Evolutionary conservation across 2,329 filamentous ascomycete genomes (phyloP), one percentile per base, ranked within the genome.

Genomic region (Aspergillus awamori): DNA sequence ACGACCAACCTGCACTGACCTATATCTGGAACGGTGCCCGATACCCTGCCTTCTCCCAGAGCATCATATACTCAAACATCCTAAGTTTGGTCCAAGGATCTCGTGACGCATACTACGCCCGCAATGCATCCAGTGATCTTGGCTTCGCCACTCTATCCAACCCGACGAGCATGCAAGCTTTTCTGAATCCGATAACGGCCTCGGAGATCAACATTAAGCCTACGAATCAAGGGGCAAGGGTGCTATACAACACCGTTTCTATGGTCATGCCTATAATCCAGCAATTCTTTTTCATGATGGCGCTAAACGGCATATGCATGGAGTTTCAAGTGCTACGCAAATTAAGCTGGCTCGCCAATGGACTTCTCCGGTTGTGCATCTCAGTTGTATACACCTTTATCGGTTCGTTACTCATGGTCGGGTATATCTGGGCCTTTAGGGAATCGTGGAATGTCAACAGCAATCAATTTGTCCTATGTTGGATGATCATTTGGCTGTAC

Each of bases 201-300:
- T 64, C 70, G 53, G 75, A 80, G 64, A 74, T 80, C 63, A 72
- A 78, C 59, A 17, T 17, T 17, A 17, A 17, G 17, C 63, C 67
- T 0, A 78, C 76, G 1, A 60, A 67, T 0, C 76, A 80, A 54
- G 76, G 77, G 8, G 63, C 73, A 0, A 61, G 75, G 2, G 70
- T 77, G 1, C 69, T 79, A 20, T 76, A 79, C 65, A 80, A 79
- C 66, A 79, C 75, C 2, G 67, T 79, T 20, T 71, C 73, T 11
- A 77, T 79, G 62, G 74, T 76, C 24, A 74, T 80, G 59, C 72
- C 77, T 4, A 70, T 80, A 6, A 68, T 81, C 43, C 73, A 76
- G 61, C 76, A 80, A 60, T 81, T 80, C 69, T 80, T 80, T 72
- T 80, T 79, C 69, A 68, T 80, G n/a, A 70, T 79, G 60, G 76